A percentile compares a stretch with the other conserved stretches of the same genome.
Conservation (phyloP, 2,329 filamentous ascomycete species). For the Pseudogymnoascus sp. region DNA sequence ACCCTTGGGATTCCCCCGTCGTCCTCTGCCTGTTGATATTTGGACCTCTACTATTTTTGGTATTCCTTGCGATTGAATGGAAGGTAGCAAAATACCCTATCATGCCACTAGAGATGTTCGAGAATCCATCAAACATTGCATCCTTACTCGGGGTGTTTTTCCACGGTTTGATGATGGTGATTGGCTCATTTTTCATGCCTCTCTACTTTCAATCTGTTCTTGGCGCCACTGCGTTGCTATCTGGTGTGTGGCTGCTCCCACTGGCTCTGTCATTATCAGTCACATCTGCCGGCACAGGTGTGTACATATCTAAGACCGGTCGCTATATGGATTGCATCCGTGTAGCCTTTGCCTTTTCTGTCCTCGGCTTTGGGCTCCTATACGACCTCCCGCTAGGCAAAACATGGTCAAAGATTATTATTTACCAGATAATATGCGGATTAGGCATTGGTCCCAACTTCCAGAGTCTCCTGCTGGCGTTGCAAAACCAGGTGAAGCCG, state of each 20-base stretch:
- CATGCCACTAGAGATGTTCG: constrained; percentile 67
- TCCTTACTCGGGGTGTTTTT: constrained; percentile 58
- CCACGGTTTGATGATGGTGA: constrained; percentile 48
- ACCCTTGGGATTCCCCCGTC: constrained; percentile 41
- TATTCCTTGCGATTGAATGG: constrained; percentile 65
- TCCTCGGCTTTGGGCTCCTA: constrained; percentile 56
- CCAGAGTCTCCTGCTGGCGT: constrained; percentile 58
- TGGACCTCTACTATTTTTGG: constrained; percentile 46
- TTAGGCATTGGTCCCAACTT: constrained; percentile 61
- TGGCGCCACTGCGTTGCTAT: constrained; percentile 59
- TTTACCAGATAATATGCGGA: constrained; percentile 55
- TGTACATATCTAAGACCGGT: constrained; percentile 55
- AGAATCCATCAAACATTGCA: constrained; percentile 54
- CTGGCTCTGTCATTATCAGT: constrained; percentile 60
- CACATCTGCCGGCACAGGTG: constrained; percentile 47
- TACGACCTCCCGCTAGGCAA: constrained; percentile 50
- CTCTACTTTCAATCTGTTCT: constrained; percentile 78
- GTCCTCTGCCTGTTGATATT: constrained; percentile 45
- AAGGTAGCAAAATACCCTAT: constrained; percentile 68
- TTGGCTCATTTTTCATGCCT: constrained; percentile 19
- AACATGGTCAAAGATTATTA: constrained; percentile 47
- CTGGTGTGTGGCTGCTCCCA: constrained; percentile 68
- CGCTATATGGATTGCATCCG: constrained; percentile 55
- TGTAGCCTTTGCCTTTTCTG: constrained; percentile 47
- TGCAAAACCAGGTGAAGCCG: constrained; percentile 53